Evolutionary conservation across 306 rosid species (phyloP), one percentile per base, ranked within the genome.

Genomic region (Sindora glabra): DNA sequence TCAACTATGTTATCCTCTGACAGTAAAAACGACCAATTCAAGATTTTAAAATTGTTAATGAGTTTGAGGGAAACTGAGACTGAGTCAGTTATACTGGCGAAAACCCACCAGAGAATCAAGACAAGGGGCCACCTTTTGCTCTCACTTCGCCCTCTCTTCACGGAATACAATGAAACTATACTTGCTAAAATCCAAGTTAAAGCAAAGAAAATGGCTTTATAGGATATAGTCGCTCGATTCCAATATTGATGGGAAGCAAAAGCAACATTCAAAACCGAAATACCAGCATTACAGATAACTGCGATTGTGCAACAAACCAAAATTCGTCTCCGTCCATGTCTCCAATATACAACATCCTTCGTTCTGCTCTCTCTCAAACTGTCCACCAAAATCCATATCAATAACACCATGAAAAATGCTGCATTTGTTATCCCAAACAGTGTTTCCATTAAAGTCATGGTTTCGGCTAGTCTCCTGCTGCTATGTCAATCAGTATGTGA

Each of bases 51-150:
- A 64, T 49, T 61, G 40, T 61, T 57, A 1, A 81, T 26, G 25
- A 81, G 13, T 32, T 72, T 59, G 3, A 74, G 0, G 34, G 77
- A 72, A 9, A 84, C 48, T 3, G 59, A 81, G 50, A 77, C 0
- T 24, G 53, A 64, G 50, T 26, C 77, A 17, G 70, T 17, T 4
- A 71, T 2, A 56, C 55, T 41, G 48, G 84, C 60, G 29, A 72
- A 74, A 3, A 67, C 33, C 98, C 96, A 91, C 98, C 98, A 91
- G 1, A 81, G 47, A 39, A 60, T 48, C 1, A 88, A 79, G 16
- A 85, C 79, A 63, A 67, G 59, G 5, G 96, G 95, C 79, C 87
- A 83, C 37, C 45, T 76, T 57, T 51, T 71, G 5, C 13, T 51
- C 26, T 68, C 72, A 33, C 12, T 18, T 6, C 54, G 34, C 21